phyloP scores from a whole-genome alignment of 108 stramenopile genomes.

The Licmophora abbreviata region DNA sequence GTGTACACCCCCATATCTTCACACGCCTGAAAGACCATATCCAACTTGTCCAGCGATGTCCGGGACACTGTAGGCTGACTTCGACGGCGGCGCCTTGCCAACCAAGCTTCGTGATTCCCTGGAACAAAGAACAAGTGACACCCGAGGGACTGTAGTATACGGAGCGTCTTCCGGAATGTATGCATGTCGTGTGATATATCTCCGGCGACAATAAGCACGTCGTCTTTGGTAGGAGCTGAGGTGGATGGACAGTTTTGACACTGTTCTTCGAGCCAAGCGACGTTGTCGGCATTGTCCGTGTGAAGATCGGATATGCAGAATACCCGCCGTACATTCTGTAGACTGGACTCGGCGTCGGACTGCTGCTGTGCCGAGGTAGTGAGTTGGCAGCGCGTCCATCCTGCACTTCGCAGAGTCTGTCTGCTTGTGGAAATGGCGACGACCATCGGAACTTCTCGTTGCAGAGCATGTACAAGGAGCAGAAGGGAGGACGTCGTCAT shows the following conservation, averaged over 20 bases:
- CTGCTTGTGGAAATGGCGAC: too few relatives aligned
- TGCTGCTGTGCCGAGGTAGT: too few relatives aligned
- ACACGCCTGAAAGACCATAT: constrained; percentile 22
- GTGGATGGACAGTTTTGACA: constrained; percentile 3
- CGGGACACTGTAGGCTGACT: not conserved
- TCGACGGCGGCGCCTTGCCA: not conserved
- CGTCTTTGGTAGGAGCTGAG: not conserved
- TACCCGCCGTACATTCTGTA: constrained; percentile 14
- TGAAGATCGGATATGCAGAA: constrained; percentile 48
- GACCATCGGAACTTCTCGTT: too few relatives aligned
- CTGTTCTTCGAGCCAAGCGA: constrained; percentile 28
- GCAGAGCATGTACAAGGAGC: too few relatives aligned
- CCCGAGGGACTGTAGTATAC: constrained; percentile 3
- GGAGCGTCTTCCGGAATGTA: constrained; percentile 16
- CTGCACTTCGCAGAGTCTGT: too few relatives aligned
- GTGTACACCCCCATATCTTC: constrained; percentile 27
- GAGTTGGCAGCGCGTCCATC: too few relatives aligned
- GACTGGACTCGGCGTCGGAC: too few relatives aligned
- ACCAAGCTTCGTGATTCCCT: constrained; percentile 64
- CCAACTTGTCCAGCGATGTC: constrained; percentile 17
- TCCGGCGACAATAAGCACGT: constrained; percentile 21
- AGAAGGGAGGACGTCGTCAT: too few relatives aligned
- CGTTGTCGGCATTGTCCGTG: constrained; percentile 38
- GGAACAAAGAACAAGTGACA: constrained; percentile 40
- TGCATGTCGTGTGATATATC: constrained; percentile 49